A percentile compares a stretch with the other conserved stretches of the same genome.
Evolutionary conservation across 2,329 filamentous ascomycete genomes (phyloP).

Genomic region (Diaporthe sp.): DNA sequence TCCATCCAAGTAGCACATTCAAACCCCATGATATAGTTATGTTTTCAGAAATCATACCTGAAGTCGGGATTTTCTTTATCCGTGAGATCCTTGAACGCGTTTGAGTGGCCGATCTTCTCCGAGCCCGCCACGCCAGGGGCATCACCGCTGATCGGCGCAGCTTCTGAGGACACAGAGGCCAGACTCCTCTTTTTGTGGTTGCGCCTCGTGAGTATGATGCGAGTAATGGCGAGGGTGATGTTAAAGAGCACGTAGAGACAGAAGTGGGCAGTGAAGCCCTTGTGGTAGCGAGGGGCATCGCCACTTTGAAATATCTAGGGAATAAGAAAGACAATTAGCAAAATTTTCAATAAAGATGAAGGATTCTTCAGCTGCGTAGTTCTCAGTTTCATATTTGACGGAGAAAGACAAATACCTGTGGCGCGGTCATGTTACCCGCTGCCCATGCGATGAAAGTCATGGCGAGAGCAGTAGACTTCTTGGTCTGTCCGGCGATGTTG

Average conservation of each 20-base stretch:
- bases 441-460: conserved; percentile 54
- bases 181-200: conserved; percentile 38
- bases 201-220: conserved; percentile 39
- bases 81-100: conserved; percentile 38
- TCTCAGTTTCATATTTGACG: conserved; percentile 31
- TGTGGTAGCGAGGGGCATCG: conserved; percentile 39
- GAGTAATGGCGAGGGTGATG: conserved; percentile 40
- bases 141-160: not conserved
- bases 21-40: not conserved
- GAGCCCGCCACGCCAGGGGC: not conserved
- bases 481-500: conserved; percentile 55
- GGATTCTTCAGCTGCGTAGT: too few species aligned
- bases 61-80: conserved; percentile 38
- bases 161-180: conserved; percentile 14
- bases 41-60: conserved; percentile 20
- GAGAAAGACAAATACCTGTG: conserved; percentile 40
- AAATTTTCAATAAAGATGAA: not conserved
- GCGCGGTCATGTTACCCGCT: conserved; percentile 54
- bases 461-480: conserved; percentile 53
- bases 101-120: conserved; percentile 35
- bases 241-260: conserved; percentile 49
- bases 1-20: not conserved
- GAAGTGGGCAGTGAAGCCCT: conserved; percentile 48
- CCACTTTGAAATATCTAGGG: conserved; percentile 37
- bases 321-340: not conserved